These are phyloP conservation scores for Lecanoromycetidae sp. DNA, from an alignment of 2,329 filamentous ascomycete species.

Conservation along the genomic window DNA sequence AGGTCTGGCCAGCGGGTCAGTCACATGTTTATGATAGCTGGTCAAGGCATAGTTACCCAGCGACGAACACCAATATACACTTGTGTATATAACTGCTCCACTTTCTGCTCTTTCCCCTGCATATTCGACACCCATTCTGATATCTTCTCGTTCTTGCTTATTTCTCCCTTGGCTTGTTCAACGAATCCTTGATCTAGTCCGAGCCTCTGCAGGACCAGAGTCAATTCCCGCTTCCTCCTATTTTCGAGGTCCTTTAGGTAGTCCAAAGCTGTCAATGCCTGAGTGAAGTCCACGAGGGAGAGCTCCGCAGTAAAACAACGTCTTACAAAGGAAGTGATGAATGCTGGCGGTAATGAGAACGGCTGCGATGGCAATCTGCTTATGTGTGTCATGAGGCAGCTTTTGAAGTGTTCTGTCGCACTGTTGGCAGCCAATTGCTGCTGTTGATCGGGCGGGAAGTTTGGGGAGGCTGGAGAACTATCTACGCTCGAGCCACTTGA, in stretches of 20 bases:
- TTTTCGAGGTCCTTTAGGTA: slow-evolving; percentile 53
- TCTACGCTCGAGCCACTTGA: slow-evolving; percentile 26
- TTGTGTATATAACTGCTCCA: slow-evolving; percentile 47
- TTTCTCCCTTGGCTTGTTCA: slow-evolving; percentile 34
- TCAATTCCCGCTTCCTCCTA: slow-evolving; percentile 46
- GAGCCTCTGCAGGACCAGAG: slow-evolving; percentile 41
- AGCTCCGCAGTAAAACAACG: slow-evolving; percentile 46
- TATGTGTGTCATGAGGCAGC: slow-evolving; percentile 34
- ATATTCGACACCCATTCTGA: slow-evolving; percentile 44
- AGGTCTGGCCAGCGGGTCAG: slow-evolving; percentile 33
- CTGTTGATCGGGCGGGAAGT: slow-evolving; percentile 23
- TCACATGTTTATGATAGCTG: background rate
- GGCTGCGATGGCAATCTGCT: slow-evolving; percentile 39
- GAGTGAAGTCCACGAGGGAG: slow-evolving; percentile 50
- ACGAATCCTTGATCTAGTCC: slow-evolving; percentile 39
- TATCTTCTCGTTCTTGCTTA: slow-evolving; percentile 41
- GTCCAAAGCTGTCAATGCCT: slow-evolving; percentile 53
- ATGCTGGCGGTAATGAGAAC: slow-evolving; percentile 49
- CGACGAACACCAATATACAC: slow-evolving; percentile 50
- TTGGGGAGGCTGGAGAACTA: slow-evolving; percentile 27
- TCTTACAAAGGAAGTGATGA: slow-evolving; percentile 50
- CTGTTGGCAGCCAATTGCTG: slow-evolving; percentile 23
- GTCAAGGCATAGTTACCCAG: slow-evolving; percentile 38
- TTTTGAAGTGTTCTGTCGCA: slow-evolving; percentile 36
- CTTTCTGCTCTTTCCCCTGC: slow-evolving; percentile 38